Conservation (phyloP, 345 rosid genomes). For the Aquilaria yunnanensis region DNA sequence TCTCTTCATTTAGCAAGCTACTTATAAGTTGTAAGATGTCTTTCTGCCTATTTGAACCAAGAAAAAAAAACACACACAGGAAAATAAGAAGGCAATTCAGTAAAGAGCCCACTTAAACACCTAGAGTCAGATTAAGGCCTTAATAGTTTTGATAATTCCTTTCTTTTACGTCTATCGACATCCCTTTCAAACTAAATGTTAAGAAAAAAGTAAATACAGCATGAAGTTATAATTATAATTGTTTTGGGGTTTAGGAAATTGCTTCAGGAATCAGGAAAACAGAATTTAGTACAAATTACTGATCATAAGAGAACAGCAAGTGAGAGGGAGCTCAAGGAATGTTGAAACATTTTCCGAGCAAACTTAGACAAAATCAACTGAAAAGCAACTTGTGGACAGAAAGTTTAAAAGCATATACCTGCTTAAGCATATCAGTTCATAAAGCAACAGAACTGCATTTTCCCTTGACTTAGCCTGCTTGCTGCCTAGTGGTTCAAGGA, state of each 20-base stretch:
- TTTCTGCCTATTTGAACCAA: conserved; percentile 31
- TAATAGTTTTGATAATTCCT: too few species aligned
- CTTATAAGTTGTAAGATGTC: conserved; percentile 25
- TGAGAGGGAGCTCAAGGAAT: not conserved
- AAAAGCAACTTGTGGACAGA: not conserved
- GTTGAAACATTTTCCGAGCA: too few species aligned
- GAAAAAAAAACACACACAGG: not conserved
- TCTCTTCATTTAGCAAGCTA: conserved; percentile 32
- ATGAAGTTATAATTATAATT: too few species aligned
- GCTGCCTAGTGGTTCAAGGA: conserved; percentile 41
- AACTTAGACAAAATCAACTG: too few species aligned
- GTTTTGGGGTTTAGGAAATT: too few species aligned
- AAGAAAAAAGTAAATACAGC: too few species aligned
- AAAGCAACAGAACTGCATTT: conserved; percentile 34
- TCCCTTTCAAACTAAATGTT: too few species aligned
- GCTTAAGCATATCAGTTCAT: conserved; percentile 44
- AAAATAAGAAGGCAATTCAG: not conserved
- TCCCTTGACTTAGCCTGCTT: conserved; percentile 30
- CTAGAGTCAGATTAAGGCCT: too few species aligned
- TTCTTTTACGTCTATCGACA: too few species aligned
- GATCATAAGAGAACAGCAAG: not conserved
- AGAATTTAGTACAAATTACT: too few species aligned
- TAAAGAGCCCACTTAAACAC: too few species aligned
- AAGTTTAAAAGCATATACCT: conserved; percentile 25
- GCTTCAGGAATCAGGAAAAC: too few species aligned